Evolutionary conservation across 352 stramenopile genomes (phyloP), one percentile per base, ranked within the genome.

Genomic region (Phytophthora megakarya): DNA sequence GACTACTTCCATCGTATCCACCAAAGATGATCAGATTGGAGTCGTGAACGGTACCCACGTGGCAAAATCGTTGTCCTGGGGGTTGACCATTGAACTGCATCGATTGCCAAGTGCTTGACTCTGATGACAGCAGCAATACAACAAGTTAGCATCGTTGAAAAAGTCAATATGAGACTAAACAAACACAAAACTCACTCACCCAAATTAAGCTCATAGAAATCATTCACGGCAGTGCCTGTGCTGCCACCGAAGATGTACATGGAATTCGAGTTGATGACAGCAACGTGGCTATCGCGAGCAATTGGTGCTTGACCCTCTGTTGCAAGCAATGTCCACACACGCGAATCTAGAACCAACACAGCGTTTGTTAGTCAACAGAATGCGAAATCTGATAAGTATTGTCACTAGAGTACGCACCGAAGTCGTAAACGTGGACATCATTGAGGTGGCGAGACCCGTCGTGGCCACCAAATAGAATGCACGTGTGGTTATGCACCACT

Each of bases 381-480:
- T 15, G 13, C 39, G 44, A 16, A 13, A 52, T 43, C n/a, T 10
- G 19, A n/a, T 25, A 22, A 8, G 40, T 21, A 16, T 16, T 18
- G 2, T 12, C 5, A 15, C 19, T 33, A 28, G n/a, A 46, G 10
- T 32, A 23, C 67, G 13, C 67, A 81, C 92, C 80, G 63, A 99
- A 98, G 68, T 99, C 93, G 78, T 98, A 99, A 1, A 98, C 78
- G 74, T 99, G 92, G 5, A 98, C 95, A 70, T 99, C 96, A 43
- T 98, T 97, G 18, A 99, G 80, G 70, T 99, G 96, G n/a, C 96
- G 77, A 18, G 95, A 99, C 0, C 97, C 97, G 71, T 99, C 97
- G 73, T 99, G 97, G 1, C 97, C 97, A 13, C 97, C 97, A 80
- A 98, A 99, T 7, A 99, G 75, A 65, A 99, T 77, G 52, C 84